Evolutionary conservation across 345 rosid genomes (phyloP), one percentile per base, ranked within the genome.

Genomic region (Salix brachista): DNA sequence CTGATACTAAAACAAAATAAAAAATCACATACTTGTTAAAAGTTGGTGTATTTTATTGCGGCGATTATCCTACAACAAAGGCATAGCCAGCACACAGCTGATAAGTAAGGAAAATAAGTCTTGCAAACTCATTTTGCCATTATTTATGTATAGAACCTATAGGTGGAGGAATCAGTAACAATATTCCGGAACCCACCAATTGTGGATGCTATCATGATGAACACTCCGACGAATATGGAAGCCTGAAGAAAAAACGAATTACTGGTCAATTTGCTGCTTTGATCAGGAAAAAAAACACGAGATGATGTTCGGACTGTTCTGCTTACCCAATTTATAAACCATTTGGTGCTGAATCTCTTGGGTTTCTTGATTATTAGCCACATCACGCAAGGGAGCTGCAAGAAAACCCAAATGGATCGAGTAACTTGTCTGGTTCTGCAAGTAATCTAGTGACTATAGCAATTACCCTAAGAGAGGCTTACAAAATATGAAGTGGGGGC

Each of bases 341-440:
- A 94, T 28, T 81, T 86, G 80, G 70, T 13, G 83, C 97, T 83
- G 80, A 86, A 91, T 84, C 91, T 88, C 71, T 78, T 85, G 70
- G 99, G 99, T 80, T 91, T 96, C 94, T 88, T 93, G 89, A 93
- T 87, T 66, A 86, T 80, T 82, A 93, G 84, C 99, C 99, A 95
- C 91, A 93, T 93, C 36, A 96, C 80, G 75, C 98, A 82, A 13
- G 99, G 99, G 46, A 96, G 99, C 98, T 93, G 88, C 85, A 80
- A 69, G 1, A 34, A 65, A 58, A 26, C 17, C 78, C 8, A 21
- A 70, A 67, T 41, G 25, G 17, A 70, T 68, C 50, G 65, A 28
- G 19, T 19, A 34, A 6, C 67, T 17, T 14, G 13, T 18, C 23
- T 18, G 52, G 16, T 21, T 21, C 8, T 50, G 14, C 13, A 2